These are phyloP conservation scores for Aspergillus alliaceus DNA, from an alignment of 2,329 filamentous ascomycete species.

Conservation along the genomic window DNA sequence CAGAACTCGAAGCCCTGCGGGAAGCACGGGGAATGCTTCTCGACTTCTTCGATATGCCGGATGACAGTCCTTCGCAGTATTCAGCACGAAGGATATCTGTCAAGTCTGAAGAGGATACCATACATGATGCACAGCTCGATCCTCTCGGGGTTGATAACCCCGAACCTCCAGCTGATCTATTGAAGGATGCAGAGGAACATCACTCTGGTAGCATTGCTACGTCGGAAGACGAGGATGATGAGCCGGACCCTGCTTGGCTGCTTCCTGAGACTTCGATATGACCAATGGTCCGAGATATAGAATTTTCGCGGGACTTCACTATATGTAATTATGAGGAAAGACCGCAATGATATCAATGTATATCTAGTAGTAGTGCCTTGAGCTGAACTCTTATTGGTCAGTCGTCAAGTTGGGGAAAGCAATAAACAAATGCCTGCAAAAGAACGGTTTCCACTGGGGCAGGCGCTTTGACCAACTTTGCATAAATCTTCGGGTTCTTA, in stretches of 20 bases:
- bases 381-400: too few relatives aligned
- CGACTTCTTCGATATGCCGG: constrained; percentile 31
- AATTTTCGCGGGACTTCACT: not conserved
- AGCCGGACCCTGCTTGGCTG: constrained; percentile 46
- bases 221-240: constrained; percentile 43
- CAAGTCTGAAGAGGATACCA: constrained; percentile 1
- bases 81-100: constrained; percentile 5
- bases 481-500: not conserved
- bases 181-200: constrained; percentile 29
- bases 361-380: not conserved
- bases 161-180: constrained; percentile 39
- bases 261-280: constrained; percentile 28
- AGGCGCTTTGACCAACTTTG: constrained; percentile 1
- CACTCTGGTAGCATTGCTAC: constrained; percentile 20
- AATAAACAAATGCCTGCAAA: too few relatives aligned
- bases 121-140: constrained; percentile 13
- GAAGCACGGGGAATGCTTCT: constrained; percentile 40
- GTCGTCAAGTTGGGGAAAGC: too few relatives aligned
- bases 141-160: constrained; percentile 29
- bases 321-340: not conserved
- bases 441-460: too few relatives aligned
- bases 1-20: constrained; percentile 58
- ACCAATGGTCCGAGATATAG: not conserved
- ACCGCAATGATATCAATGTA: not conserved
- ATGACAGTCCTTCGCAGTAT: constrained; percentile 16